Percentiles rank a stretch among this genome's conserved stretches.
Evolutionary conservation across 305 asterid species (phyloP).

Genomic region (Rubia balearica): DNA sequence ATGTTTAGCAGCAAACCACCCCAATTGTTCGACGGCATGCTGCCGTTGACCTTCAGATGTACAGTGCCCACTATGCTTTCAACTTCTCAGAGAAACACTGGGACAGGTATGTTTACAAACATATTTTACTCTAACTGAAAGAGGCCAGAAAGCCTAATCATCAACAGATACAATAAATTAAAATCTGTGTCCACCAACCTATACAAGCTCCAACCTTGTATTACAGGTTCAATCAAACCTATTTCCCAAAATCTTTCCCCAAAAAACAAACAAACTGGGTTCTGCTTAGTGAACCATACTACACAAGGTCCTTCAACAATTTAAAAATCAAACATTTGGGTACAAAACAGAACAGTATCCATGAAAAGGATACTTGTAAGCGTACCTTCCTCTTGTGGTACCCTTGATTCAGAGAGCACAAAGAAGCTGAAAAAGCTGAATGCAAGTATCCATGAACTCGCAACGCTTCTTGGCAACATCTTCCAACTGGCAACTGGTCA

Average conservation of each 20-base stretch:
- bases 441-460: constrained; percentile 20
- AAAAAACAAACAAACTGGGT: not conserved
- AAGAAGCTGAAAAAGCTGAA: constrained; percentile 14
- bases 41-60: not conserved
- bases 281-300: not conserved
- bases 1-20: not conserved
- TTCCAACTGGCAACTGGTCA: constrained; percentile 7
- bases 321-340: not conserved
- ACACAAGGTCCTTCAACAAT: not conserved
- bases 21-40: not conserved
- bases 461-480: constrained; percentile 17
- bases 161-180: not conserved
- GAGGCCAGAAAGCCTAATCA: not conserved
- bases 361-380: not conserved
- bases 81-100: not conserved
- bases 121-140: not conserved
- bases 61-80: not conserved
- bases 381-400: constrained; percentile 32
- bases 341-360: not conserved
- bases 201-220: not conserved
- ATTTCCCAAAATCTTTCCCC: not conserved
- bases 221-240: not conserved
- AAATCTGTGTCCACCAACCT: not conserved
- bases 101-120: not conserved
- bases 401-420: constrained; percentile 19